Conservation (phyloP, 75 land plant genomes). For the Pinus albicaulis region DNA sequence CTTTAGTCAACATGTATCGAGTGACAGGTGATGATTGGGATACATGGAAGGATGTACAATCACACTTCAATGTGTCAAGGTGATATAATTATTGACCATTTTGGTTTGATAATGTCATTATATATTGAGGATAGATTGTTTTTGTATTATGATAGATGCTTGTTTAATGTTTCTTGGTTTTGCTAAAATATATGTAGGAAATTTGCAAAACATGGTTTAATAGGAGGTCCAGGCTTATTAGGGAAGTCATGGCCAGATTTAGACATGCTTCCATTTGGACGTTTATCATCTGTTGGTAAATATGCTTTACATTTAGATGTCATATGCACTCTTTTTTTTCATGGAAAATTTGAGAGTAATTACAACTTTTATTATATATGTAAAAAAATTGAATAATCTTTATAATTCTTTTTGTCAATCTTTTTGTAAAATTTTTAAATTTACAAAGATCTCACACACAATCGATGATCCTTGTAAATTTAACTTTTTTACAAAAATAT, state of each 20-base stretch:
- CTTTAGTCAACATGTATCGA: constrained; percentile 41
- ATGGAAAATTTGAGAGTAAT: too few relatives aligned
- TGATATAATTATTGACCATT: constrained; percentile 1
- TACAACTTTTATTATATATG: too few relatives aligned
- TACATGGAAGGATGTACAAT: constrained; percentile 30
- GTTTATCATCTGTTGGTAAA: constrained; percentile 43
- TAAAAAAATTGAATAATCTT: too few relatives aligned
- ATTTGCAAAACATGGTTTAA: constrained; percentile 40
- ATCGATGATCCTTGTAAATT: too few relatives aligned
- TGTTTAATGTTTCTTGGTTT: neutral
- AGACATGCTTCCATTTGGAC: constrained; percentile 58
- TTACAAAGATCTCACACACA: too few relatives aligned
- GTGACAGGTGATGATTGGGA: constrained; percentile 59
- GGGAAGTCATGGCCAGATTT: constrained; percentile 58
- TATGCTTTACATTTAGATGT: neutral
- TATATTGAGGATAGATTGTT: neutral
- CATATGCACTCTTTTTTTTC: too few relatives aligned
- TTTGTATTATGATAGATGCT: neutral
- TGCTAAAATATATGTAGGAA: constrained; percentile 20
- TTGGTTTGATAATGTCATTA: neutral
- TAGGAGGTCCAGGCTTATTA: constrained; percentile 30
- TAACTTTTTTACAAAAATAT: too few relatives aligned
- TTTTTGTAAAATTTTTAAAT: too few relatives aligned
- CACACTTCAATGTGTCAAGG: constrained; percentile 57
- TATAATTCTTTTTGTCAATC: too few relatives aligned